phyloP scores from a whole-genome alignment of 2,329 filamentous ascomycete species.

The Cladosporium sp. region DNA sequence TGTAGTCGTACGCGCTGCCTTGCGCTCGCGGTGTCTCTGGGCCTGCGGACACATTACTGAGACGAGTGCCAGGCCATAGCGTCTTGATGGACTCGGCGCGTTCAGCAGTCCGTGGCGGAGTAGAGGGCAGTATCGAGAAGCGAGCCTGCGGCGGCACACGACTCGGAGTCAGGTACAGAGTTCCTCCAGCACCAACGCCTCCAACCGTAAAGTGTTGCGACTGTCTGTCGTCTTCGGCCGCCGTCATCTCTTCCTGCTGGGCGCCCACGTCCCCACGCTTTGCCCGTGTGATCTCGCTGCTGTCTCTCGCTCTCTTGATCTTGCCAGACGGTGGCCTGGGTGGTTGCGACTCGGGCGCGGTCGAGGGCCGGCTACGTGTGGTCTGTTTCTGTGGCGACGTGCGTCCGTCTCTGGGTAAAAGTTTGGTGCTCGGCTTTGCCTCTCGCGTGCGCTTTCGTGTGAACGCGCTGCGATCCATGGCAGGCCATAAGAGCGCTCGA shows the following conservation, averaged over 20 bases:
- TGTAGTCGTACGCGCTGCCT: conserved; percentile 20
- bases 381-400: background rate
- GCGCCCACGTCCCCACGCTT: conserved; percentile 17
- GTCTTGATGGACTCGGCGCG: conserved; percentile 18
- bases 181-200: conserved; percentile 49
- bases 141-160: conserved; percentile 25
- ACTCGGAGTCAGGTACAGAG: conserved; percentile 49
- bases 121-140: conserved; percentile 29
- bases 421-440: conserved; percentile 25
- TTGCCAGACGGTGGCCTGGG: conserved; percentile 19
- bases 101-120: conserved; percentile 32
- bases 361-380: background rate
- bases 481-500: conserved; percentile 26
- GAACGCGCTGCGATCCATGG: conserved; percentile 29
- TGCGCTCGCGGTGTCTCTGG: background rate
- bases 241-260: conserved; percentile 9
- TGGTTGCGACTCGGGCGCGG: conserved; percentile 2
- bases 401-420: background rate
- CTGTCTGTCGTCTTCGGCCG: conserved; percentile 25
- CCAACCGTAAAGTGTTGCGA: conserved; percentile 48
- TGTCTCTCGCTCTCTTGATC: conserved; percentile 27
- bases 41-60: background rate
- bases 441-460: conserved; percentile 29
- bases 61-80: conserved; percentile 13
- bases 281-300: conserved; percentile 25